Percentiles rank a stretch among this genome's conserved stretches.
Conservation (phyloP, 2,329 filamentous ascomycete species). For the Rhynchosporium graminicola region DNA sequence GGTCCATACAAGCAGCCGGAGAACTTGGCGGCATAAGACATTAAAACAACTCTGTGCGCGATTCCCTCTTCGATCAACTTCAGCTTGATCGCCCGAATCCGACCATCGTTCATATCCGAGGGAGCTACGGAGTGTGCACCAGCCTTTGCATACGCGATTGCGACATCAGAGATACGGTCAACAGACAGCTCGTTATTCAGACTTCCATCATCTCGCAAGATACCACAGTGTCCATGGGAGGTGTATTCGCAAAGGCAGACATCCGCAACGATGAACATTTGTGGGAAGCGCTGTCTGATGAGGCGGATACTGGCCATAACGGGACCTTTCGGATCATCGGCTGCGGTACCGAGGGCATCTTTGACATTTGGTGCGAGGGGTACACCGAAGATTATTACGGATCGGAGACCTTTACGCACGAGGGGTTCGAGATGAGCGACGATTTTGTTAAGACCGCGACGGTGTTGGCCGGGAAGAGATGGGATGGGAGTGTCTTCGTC, state of each 20-base stretch:
- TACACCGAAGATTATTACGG: conserved; percentile 95
- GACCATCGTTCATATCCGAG: conserved; percentile 98
- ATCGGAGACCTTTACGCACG: conserved; percentile 84
- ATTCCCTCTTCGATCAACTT: conserved; percentile 96
- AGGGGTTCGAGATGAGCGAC: conserved; percentile 83
- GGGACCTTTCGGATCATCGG: conserved; percentile 89
- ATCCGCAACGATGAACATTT: conserved; percentile 87
- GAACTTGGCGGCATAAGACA: conserved; percentile 99
- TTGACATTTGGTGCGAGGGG: conserved; percentile 79
- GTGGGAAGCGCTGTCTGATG: conserved; percentile 80
- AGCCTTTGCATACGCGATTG: conserved; percentile 92
- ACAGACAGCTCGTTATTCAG: conserved; percentile 93
- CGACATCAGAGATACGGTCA: conserved; percentile 94
- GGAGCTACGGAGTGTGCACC: conserved; percentile 96
- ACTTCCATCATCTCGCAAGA: conserved; percentile 86
- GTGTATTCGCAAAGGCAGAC: conserved; percentile 99
- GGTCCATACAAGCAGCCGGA: conserved; percentile 94
- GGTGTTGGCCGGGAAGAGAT: conserved; percentile 86
- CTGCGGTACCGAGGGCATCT: conserved; percentile 86
- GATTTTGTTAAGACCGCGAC: conserved; percentile 83
- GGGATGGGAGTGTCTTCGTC: conserved; percentile 90
- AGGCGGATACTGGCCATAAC: conserved; percentile 87
- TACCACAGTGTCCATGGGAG: conserved; percentile 95
- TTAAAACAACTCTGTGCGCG: conserved; percentile 85
- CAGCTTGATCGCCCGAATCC: conserved; percentile 95